These are phyloP conservation scores for Lolium perenne DNA, from an alignment of 176 grass and related monocot genomes.

Conservation along the genomic window DNA sequence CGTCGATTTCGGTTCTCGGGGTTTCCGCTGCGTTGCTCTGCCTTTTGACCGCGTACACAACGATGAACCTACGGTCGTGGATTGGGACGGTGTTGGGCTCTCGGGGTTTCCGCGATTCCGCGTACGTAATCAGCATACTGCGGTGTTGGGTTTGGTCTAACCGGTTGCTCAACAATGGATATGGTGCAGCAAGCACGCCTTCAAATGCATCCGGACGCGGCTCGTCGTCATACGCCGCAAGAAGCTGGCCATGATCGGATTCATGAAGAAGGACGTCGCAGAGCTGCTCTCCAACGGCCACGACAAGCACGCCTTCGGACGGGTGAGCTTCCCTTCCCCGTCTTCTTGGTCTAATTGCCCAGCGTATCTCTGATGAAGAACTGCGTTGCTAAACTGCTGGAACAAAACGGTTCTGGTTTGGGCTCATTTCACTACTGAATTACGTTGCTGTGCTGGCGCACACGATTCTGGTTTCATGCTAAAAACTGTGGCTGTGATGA, in stretches of 20 bases:
- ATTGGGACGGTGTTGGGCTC: no score
- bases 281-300: constrained; percentile 80
- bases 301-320: constrained; percentile 68
- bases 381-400: no score
- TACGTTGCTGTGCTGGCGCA: no score
- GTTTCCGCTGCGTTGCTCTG: neutral
- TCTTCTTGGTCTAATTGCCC: no score
- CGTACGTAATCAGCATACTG: neutral
- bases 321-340: constrained; percentile 54
- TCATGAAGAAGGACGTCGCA: constrained; percentile 92
- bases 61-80: no score
- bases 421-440: no score
- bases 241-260: constrained; percentile 79
- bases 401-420: neutral
- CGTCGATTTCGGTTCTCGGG: constrained; percentile 3
- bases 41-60: neutral
- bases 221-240: constrained; percentile 71
- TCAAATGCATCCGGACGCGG: constrained; percentile 79
- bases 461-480: no score
- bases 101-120: neutral
- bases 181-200: constrained; percentile 65
- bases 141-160: neutral
- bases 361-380: no score
- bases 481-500: no score
- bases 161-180: neutral